Evolutionary conservation across 2,329 filamentous ascomycete species (phyloP), one percentile per base, ranked within the genome.

Genomic region (Nothopassalora personata): DNA sequence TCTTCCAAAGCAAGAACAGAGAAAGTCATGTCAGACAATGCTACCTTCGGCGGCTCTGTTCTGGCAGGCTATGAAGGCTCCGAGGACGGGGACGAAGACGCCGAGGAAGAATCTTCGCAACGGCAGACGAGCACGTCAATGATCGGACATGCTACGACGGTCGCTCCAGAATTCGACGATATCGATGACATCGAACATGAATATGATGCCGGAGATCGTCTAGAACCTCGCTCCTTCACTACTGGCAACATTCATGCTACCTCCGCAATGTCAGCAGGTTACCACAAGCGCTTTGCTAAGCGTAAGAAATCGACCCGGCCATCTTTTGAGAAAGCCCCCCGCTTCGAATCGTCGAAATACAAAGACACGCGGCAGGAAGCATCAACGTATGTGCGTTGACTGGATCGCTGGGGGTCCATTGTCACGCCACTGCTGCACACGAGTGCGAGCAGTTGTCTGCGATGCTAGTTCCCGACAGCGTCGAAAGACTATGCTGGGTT

Each of bases 91-190:
- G 54, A 43, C 28, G 23, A 48, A 53, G n/a, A 30, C 27, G 15
- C 5, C 18, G 43, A 39, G 13, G 47, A 19, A 9, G 15, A 13
- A 5, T 52, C 56, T 9, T 56, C 43, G 6, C 15, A 54, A 23
- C 6, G n/a, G 8, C 30, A 28, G 6, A 47, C 57, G 3, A 54
- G 58, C 33, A 62, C 54, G 11, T 64, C 62, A 5, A 55, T 64
- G 53, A 36, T 60, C 18, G 58, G 53, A n/a, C 55, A 64, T 51
- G 60, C 62, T 7, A 58, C 54, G 11, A 62, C 60, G 3, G 31
- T 45, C 7, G 10, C 54, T 39, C 54, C 33, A 5, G 53, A 59
- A 5, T 18, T 31, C 7, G 60, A 59, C 19, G 54, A 57, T n/a
- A 54, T 59, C 30, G 56, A 59, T 5, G 53, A 60, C 13, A 46